Conservation (phyloP, 345 rosid genomes). For the Boechera divaricarpa region DNA sequence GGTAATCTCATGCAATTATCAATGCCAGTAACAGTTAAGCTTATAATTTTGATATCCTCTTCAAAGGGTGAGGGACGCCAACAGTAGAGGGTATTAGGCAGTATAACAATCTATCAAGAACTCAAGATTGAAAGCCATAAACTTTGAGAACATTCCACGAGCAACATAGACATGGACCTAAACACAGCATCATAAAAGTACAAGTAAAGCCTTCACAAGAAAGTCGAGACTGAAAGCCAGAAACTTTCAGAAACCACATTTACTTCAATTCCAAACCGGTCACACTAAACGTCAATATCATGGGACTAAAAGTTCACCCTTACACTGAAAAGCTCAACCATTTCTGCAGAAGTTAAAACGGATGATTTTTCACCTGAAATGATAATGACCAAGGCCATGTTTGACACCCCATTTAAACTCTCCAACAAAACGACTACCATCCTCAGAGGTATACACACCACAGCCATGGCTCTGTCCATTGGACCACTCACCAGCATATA, state of each 20-base stretch:
- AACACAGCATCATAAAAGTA: constrained; percentile 39
- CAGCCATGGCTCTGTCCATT: constrained; percentile 88
- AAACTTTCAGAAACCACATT: constrained; percentile 22
- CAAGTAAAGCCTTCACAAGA: not conserved
- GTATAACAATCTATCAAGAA: constrained; percentile 16
- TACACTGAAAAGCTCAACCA: constrained; percentile 50
- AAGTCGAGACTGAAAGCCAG: not conserved
- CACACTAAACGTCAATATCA: not conserved
- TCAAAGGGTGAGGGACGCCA: not conserved
- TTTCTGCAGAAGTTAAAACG: constrained; percentile 38
- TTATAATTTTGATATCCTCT: not conserved
- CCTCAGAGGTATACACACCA: constrained; percentile 81
- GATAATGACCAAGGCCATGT: constrained; percentile 86
- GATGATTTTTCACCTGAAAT: constrained; percentile 67
- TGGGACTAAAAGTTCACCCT: not conserved
- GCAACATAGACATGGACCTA: constrained; percentile 15
- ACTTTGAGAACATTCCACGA: not conserved
- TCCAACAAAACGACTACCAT: constrained; percentile 78
- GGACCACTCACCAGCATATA: constrained; percentile 91
- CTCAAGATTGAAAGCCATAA: constrained; percentile 21
- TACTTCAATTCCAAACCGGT: not conserved
- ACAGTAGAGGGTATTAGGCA: not conserved
- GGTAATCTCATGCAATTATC: not conserved
- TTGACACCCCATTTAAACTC: constrained; percentile 93
- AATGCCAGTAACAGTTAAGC: not conserved